Evolutionary conservation across 2,329 filamentous ascomycete genomes (phyloP).

Genomic region (Colletotrichum sp.): DNA sequence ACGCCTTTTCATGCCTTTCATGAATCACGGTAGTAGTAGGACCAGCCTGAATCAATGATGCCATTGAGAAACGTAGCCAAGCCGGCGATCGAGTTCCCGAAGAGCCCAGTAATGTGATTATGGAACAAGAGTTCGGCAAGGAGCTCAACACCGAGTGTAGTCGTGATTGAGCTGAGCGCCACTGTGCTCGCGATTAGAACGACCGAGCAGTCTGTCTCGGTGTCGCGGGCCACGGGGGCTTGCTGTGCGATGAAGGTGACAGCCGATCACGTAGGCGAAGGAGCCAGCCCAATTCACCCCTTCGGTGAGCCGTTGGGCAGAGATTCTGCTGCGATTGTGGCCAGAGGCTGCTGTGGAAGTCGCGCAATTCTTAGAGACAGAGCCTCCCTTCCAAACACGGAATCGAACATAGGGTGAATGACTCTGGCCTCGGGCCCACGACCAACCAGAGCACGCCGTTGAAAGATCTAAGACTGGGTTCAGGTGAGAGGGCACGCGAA

Average conservation of each 20-base stretch:
- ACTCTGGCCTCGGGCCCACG: constrained; percentile 28
- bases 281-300: constrained; percentile 21
- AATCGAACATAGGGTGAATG: constrained; percentile 29
- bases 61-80: neutral
- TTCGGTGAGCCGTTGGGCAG: constrained; percentile 33
- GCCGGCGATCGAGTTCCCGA: neutral
- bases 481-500: neutral
- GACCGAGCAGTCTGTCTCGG: constrained; percentile 36
- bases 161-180: constrained; percentile 31
- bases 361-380: constrained; percentile 21
- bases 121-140: neutral
- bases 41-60: neutral
- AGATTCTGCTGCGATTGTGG: neutral
- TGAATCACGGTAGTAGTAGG: neutral
- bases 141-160: neutral
- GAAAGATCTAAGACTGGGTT: constrained; percentile 18
- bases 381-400: constrained; percentile 23
- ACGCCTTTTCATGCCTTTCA: neutral
- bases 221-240: constrained; percentile 33
- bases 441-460: constrained; percentile 26
- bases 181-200: constrained; percentile 24
- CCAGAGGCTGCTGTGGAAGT: constrained; percentile 15
- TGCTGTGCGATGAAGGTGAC: constrained; percentile 35
- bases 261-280: constrained; percentile 26
- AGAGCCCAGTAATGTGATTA: neutral